Conservation (phyloP, 1,284 basidiomycete genomes). For the Naganishia albida region DNA sequence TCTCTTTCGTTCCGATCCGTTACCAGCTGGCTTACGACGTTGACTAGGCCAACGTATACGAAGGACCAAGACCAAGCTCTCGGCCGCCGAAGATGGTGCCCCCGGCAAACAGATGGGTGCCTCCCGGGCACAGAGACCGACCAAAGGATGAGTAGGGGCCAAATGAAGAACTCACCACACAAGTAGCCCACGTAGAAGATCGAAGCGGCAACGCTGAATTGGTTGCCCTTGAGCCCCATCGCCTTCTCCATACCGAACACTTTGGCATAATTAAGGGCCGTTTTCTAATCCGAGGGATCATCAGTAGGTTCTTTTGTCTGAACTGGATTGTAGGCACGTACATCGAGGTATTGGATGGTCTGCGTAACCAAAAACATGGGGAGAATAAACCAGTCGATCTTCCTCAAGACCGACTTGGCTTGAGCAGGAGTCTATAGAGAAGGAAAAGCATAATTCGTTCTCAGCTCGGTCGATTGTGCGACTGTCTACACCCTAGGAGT, state of each 20-base stretch:
- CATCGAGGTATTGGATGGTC: slow-evolving; percentile 45
- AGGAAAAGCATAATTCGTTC: background rate
- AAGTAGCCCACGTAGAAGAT: slow-evolving; percentile 49
- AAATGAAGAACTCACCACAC: slow-evolving; percentile 29
- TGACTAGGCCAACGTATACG: too few relatives aligned
- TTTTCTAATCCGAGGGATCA: slow-evolving; percentile 13
- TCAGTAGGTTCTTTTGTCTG: background rate
- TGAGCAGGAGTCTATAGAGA: slow-evolving; percentile 43
- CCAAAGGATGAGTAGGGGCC: too few relatives aligned
- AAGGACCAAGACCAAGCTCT: too few relatives aligned
- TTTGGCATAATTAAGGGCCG: slow-evolving; percentile 49
- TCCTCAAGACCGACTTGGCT: slow-evolving; percentile 42
- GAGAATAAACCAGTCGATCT: slow-evolving; percentile 46
- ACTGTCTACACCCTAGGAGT: background rate
- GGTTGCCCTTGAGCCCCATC: slow-evolving; percentile 43
- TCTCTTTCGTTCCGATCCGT: too few relatives aligned
- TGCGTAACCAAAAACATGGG: slow-evolving; percentile 48
- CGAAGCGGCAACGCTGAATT: slow-evolving; percentile 44
- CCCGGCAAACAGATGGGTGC: too few relatives aligned
- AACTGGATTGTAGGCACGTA: slow-evolving; percentile 3
- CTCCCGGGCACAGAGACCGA: too few relatives aligned
- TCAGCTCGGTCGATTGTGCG: too few relatives aligned
- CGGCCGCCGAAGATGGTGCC: too few relatives aligned
- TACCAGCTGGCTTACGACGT: too few relatives aligned
- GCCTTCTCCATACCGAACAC: slow-evolving; percentile 50